phyloP scores from a whole-genome alignment of 2,329 filamentous ascomycete species.

The Alternaria sp. region DNA sequence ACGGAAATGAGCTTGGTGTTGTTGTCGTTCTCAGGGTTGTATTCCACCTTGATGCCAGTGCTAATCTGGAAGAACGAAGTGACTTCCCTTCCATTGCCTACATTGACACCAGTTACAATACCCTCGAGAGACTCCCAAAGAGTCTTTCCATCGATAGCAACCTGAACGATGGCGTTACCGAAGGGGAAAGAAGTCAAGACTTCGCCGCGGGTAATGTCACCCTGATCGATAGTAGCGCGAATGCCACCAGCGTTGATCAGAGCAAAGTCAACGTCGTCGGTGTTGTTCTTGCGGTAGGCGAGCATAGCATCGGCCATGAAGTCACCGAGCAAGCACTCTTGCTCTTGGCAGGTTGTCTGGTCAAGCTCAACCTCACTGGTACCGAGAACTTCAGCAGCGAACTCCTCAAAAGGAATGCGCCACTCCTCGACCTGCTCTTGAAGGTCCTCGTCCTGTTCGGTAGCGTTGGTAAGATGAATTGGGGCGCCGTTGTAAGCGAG shows the following conservation, averaged over 20 bases:
- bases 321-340: constrained; percentile 63
- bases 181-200: constrained; percentile 73
- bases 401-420: constrained; percentile 69
- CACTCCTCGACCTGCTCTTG: constrained; percentile 68
- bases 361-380: constrained; percentile 64
- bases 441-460: constrained; percentile 64
- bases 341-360: constrained; percentile 65
- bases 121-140: constrained; percentile 69
- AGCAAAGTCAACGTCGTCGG: constrained; percentile 63
- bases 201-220: constrained; percentile 69
- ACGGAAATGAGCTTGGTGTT: constrained; percentile 64
- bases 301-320: constrained; percentile 65
- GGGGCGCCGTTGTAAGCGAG: constrained; percentile 70
- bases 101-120: constrained; percentile 63
- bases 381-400: constrained; percentile 66
- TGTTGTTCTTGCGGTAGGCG: constrained; percentile 64
- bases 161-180: constrained; percentile 69
- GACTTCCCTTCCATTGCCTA: constrained; percentile 62
- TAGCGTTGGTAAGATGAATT: constrained; percentile 70
- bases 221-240: constrained; percentile 69
- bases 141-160: constrained; percentile 62
- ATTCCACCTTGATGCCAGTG: constrained; percentile 64
- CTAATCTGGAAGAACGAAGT: constrained; percentile 70
- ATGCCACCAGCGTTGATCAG: constrained; percentile 72
- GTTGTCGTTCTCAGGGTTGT: constrained; percentile 62